Conservation (phyloP, 768 basidiomycete genomes). For the Boletus rubropictus region DNA sequence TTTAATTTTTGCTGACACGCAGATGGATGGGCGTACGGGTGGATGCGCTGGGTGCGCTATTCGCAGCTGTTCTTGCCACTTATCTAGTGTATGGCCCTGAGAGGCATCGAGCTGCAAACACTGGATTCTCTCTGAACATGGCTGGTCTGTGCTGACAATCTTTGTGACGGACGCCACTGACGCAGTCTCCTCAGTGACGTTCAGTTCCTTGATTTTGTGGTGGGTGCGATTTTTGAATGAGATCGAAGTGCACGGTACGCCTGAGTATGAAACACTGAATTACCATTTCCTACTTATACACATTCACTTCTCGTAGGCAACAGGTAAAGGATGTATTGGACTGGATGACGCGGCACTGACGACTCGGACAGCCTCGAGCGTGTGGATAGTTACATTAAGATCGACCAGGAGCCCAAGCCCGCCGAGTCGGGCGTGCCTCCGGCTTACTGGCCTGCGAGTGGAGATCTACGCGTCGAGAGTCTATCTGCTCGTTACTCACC, state of each 20-base stretch:
- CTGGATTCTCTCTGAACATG: slow-evolving; percentile 38
- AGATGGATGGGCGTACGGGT: slow-evolving; percentile 50
- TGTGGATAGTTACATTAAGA: not conserved
- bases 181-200: slow-evolving; percentile 37
- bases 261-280: not conserved
- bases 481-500: slow-evolving; percentile 5
- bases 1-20: not conserved
- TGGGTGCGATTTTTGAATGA: slow-evolving; percentile 42
- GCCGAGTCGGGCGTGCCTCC: not conserved
- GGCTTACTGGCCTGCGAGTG: not conserved
- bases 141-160: slow-evolving; percentile 28
- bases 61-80: not conserved
- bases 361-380: not conserved
- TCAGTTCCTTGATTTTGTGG: slow-evolving; percentile 51
- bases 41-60: slow-evolving; percentile 36
- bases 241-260: slow-evolving; percentile 42
- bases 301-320: not conserved
- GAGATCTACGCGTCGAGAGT: slow-evolving; percentile 1
- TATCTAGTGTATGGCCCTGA: slow-evolving; percentile 5
- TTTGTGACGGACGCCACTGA: not conserved
- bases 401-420: not conserved
- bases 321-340: not conserved
- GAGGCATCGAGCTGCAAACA: slow-evolving; percentile 16
- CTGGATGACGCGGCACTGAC: not conserved
- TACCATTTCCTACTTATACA: not conserved